Percentiles rank a stretch among this genome's conserved stretches.
Evolutionary conservation across 2,329 filamentous ascomycete genomes (phyloP).

Genomic region (Claviceps arundinis): DNA sequence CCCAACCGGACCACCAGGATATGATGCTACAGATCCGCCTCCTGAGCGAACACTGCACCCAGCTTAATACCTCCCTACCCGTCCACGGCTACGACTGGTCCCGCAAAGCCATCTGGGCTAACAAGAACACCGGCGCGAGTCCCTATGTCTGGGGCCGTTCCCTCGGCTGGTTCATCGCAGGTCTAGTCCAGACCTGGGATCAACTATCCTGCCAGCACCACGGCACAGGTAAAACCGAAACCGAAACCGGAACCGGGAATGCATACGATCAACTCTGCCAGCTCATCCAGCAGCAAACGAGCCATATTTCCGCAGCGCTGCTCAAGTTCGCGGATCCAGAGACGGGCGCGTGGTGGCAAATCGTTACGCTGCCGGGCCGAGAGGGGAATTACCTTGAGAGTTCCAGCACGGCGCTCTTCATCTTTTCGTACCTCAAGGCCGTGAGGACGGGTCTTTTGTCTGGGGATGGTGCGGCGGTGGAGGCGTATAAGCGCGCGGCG

Average conservation of each 20-base stretch:
- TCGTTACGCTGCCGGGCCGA: slow-evolving; percentile 32
- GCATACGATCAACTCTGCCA: slow-evolving; percentile 10
- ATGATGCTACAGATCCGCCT: slow-evolving; percentile 11
- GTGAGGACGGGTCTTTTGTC: slow-evolving; percentile 4
- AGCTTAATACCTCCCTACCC: slow-evolving; percentile 1
- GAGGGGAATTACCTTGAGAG: slow-evolving; percentile 49
- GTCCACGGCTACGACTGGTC: slow-evolving; percentile 42
- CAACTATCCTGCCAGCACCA: slow-evolving; percentile 16
- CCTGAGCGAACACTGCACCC: slow-evolving; percentile 7
- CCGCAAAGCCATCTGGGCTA: slow-evolving; percentile 36
- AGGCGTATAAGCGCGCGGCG: slow-evolving; percentile 2
- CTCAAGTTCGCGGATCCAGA: slow-evolving; percentile 28
- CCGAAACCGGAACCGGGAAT: no score
- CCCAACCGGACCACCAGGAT: slow-evolving; percentile 8
- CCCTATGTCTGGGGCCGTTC: slow-evolving; percentile 41
- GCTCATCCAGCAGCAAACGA: not conserved
- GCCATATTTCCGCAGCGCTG: slow-evolving; percentile 4
- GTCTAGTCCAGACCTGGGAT: slow-evolving; percentile 36
- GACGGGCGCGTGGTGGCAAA: slow-evolving; percentile 42
- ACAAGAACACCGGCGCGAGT: slow-evolving; percentile 33
- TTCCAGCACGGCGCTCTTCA: slow-evolving; percentile 45
- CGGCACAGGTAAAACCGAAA: no score
- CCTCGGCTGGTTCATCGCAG: slow-evolving; percentile 41
- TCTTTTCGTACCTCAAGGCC: slow-evolving; percentile 22
- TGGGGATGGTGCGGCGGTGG: not conserved